Conservation (phyloP, 805 yeast genomes). For the Lachancea waltii region DNA sequence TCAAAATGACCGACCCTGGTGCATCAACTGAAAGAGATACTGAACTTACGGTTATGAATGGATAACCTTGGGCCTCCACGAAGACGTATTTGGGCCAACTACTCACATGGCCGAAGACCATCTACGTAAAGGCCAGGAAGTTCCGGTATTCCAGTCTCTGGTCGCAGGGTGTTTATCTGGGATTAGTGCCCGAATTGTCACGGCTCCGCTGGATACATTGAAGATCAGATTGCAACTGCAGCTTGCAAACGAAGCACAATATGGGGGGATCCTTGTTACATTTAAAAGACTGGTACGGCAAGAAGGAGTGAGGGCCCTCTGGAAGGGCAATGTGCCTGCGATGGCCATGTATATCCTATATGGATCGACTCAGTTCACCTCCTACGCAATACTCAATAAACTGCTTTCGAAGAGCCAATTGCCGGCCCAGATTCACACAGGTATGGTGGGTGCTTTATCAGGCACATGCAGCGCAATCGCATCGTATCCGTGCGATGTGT, state of each 20-base stretch:
- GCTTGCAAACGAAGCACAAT: constrained; percentile 8
- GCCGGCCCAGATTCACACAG: constrained; percentile 30
- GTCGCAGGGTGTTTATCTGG: constrained; percentile 73
- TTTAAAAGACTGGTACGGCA: constrained; percentile 40
- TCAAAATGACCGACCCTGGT: not conserved
- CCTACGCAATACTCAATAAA: constrained; percentile 52
- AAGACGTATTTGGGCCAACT: not conserved
- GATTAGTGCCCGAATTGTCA: constrained; percentile 41
- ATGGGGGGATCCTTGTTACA: constrained; percentile 23
- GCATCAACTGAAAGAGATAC: no score
- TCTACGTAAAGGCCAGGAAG: constrained; percentile 44
- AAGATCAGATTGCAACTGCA: constrained; percentile 29
- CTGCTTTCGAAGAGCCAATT: constrained; percentile 21
- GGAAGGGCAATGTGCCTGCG: constrained; percentile 97
- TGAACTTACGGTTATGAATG: no score
- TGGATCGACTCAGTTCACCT: constrained; percentile 79
- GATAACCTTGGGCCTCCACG: no score
- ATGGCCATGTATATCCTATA: constrained; percentile 76
- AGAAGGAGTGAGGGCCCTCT: constrained; percentile 73
- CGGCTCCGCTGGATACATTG: constrained; percentile 33
- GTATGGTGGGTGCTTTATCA: constrained; percentile 66
- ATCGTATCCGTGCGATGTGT: constrained; percentile 87
- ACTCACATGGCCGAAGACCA: constrained; percentile 35
- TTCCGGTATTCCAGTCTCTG: constrained; percentile 47
- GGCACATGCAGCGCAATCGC: constrained; percentile 66